Base-by-base conservation (phyloP, 1,139 yeast genomes). In the Hansenula sp. region DNA sequence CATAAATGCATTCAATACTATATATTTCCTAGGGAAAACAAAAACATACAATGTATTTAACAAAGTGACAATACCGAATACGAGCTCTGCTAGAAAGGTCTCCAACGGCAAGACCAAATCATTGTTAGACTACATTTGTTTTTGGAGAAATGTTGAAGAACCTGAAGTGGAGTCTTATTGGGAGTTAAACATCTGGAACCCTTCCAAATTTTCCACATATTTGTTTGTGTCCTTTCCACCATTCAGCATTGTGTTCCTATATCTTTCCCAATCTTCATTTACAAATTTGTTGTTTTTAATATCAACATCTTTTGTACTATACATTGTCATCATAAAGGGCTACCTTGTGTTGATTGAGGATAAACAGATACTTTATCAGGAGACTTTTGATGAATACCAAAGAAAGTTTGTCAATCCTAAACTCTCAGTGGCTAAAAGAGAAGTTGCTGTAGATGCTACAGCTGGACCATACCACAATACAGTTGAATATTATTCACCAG, bases 371-470 rank as follows among this genome's bases (percentile, higher is more conserved):
- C 55, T 85, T 8, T 74, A 73, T 47, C 77, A 73, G 46, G 88
- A 83, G 51, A 76, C 78, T 53, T 68, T 80, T 45, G 72, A 71
- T 28, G 94, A 84, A 52, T 80, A 80, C 53, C 75, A 81, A 48
- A 63, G 69, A 32, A 83, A 83, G 55, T 77, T 71, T 47, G 84
- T 83, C n/a, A 71, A 72, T 37, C 89, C 90, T 4, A 72, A 73
- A 40, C 62, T 77, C 1, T 69, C 78, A 7, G 69, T 71, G 9
- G 60, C 71, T 40, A 70, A 71, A 40, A 76, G 81, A 48, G 89
- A 84, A 52, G 89, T 75, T 3, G 69, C 75, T 36, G 68, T 82
- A 11, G 90, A 84, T 57, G 79, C 88, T 10, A 76, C 82, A 8
- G 39, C 32, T 17, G 59, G 59, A 1, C 61, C 62, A 6, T 25